Evolutionary conservation across 495 filamentous ascomycete genomes (phyloP), one percentile per base, ranked within the genome.

Genomic region (Beverwykella pulmonaria): DNA sequence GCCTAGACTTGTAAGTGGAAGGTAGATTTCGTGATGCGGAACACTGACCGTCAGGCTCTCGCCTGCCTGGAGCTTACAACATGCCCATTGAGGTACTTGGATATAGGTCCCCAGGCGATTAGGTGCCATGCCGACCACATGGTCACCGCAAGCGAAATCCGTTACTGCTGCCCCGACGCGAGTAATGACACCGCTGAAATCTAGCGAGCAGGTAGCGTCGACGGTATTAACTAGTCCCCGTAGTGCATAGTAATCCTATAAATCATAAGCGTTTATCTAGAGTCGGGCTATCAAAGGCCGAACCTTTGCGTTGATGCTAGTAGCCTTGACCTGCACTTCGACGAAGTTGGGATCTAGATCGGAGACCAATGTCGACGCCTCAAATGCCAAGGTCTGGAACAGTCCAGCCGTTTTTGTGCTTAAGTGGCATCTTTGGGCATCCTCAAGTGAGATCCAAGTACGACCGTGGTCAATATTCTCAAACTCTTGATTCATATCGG

Each of bases 111-210:
- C 62, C 58, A 84, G 79, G 39, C 69, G 67, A 19, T 69, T 68
- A 12, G 73, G 74, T 0, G 74, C 75, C 50, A 77, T 58, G 53
- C 74, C 73, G 10, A 74, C 72, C 0, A 84, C 80, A 0, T 76
- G 68, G 53, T 82, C 81, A 12, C 82, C 82, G 3, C 19, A 0
- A 22, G 34, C n/a, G 1, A 69, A 48, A 7, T 27, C 39, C n/a
- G 53, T 10, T 14, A 67, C 58, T 2, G n/a, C 26, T 12, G 77
- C 7, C 14, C 60, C 60, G 19, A 41, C 7, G 15, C 7, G 5
- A 25, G 25, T 39, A 3, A 54, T 25, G 2, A 54, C 29, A 44
- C 60, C 60, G 23, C 20, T 25, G 30, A 39, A 54, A 25, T 54
- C 60, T 26, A 30, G 26, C 3, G 47, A 34, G 34, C 46, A 62